Percentiles rank a stretch among this genome's conserved stretches.
phyloP scores from a whole-genome alignment of 371 early-diverging fungal species.

The Mucor mucedo region DNA sequence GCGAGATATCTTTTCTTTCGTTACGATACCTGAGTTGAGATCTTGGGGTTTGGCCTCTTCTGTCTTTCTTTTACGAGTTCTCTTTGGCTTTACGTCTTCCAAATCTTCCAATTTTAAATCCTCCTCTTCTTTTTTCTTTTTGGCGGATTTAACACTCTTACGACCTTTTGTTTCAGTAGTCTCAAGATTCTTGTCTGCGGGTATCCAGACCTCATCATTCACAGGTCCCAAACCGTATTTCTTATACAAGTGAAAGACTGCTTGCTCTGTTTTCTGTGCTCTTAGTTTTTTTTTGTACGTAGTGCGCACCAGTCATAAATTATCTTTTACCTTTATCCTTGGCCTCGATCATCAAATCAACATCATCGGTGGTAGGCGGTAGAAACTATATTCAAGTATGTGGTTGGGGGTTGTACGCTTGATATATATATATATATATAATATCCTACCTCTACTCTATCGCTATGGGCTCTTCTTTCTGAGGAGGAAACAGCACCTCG shows the following conservation, averaged over 20 bases:
- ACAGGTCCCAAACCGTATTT: slow-evolving; percentile 42
- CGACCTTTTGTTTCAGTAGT: slow-evolving; percentile 30
- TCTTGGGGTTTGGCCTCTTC: slow-evolving; percentile 8
- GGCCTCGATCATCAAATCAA: slow-evolving; percentile 63
- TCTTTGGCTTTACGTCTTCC: too few species aligned
- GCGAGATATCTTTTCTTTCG: not conserved
- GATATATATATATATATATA: too few species aligned
- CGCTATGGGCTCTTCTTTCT: slow-evolving; percentile 55
- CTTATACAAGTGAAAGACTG: slow-evolving; percentile 52
- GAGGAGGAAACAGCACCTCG: slow-evolving; percentile 38
- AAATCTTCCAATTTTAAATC: too few species aligned
- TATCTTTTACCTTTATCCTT: slow-evolving; percentile 52
- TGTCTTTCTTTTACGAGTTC: not conserved
- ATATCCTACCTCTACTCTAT: slow-evolving; percentile 28
- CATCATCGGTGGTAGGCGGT: slow-evolving; percentile 55
- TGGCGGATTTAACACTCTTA: slow-evolving; percentile 17
- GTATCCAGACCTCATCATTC: slow-evolving; percentile 37
- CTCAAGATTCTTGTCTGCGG: slow-evolving; percentile 18
- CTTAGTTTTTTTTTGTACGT: not conserved
- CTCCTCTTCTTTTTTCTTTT: slow-evolving; percentile 3
- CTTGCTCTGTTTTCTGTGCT: slow-evolving; percentile 38
- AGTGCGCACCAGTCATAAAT: not conserved
- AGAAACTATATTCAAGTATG: slow-evolving; percentile 20
- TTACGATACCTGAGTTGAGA: not conserved
- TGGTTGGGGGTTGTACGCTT: too few species aligned